Conservation (phyloP, 305 asterid species). For the Nicotiana rustica region DNA sequence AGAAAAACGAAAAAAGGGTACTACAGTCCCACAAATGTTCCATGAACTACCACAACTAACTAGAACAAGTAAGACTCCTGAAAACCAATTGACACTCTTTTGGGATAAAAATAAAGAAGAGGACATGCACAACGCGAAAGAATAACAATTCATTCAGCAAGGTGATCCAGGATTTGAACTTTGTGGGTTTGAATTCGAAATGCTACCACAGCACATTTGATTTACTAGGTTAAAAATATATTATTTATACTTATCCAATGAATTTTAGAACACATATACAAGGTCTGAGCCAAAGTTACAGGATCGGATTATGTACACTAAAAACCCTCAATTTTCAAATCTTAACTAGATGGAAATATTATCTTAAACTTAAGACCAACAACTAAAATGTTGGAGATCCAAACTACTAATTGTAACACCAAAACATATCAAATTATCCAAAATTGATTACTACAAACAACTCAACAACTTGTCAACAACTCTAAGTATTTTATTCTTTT, state of each 20-base stretch:
- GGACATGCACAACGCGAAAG: background rate
- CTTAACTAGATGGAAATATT: background rate
- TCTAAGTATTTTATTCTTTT: background rate
- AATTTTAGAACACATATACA: background rate
- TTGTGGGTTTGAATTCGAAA: background rate
- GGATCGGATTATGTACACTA: no score
- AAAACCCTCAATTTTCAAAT: background rate
- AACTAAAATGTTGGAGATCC: conserved; percentile 30
- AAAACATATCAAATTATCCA: background rate
- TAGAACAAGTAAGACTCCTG: conserved; percentile 7
- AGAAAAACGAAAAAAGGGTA: background rate
- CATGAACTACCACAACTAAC: conserved; percentile 20
- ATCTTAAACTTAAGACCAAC: conserved; percentile 2
- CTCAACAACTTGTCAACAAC: background rate
- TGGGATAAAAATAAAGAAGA: background rate
- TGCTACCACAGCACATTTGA: no score
- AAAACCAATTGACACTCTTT: conserved; percentile 1
- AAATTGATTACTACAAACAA: conserved; percentile 27
- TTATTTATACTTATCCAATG: background rate
- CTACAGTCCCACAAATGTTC: background rate
- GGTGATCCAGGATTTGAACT: background rate
- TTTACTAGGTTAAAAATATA: no score
- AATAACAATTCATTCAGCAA: conserved; percentile 6
- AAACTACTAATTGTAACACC: background rate
- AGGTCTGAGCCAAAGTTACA: background rate